Evolutionary conservation across 345 rosid species (phyloP), one percentile per base, ranked within the genome.

Genomic region (Aegle marmelos): DNA sequence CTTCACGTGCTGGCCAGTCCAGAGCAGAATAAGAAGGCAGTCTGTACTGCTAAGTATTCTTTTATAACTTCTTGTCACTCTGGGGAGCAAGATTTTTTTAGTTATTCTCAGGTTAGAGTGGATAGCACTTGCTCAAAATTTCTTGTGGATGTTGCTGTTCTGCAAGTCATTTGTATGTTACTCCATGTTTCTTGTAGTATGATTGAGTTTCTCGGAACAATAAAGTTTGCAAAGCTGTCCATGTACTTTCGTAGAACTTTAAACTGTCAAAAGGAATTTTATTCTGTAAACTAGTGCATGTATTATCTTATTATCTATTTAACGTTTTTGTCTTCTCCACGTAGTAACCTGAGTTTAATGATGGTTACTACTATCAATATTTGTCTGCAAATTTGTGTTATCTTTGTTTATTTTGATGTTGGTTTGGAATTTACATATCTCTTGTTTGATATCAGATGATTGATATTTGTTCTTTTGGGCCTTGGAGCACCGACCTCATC

Each of bases 1-100:
- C 98, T 48, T 94, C 97, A 74, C 92, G 98, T 63, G 97, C 97
- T 73, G 98, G 98, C 70, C 98, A 94, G 80, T 92, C 98, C 58
- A 90, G 97, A 88, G 98, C 95, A 25, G 97, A 92, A 2, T 94
- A 79, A 90, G 86, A 75, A 59, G 61, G 58, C 39, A 13, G 4
- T 21, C 34, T n/a, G 11, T 37, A 59, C 72, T 41, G 48, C 63
- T 48, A 63, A 70, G 66, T 83, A 81, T 79, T 81, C 85, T 79
- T 83, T 79, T 7, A 75, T 77, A 60, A 16, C 73, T 53, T 14
- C 4, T 48, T 60, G 45, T 66, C 64, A 31, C 34, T 70, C 57
- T 17, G 66, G 2, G 66, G 60, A 74, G 79, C 31, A 48, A 48
- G 64, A 74, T 27, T 16, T 54, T 48, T 48, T 64, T 31, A 72